Conservation (phyloP, 176 grass and related monocot species). For the Pharus latifolius region DNA sequence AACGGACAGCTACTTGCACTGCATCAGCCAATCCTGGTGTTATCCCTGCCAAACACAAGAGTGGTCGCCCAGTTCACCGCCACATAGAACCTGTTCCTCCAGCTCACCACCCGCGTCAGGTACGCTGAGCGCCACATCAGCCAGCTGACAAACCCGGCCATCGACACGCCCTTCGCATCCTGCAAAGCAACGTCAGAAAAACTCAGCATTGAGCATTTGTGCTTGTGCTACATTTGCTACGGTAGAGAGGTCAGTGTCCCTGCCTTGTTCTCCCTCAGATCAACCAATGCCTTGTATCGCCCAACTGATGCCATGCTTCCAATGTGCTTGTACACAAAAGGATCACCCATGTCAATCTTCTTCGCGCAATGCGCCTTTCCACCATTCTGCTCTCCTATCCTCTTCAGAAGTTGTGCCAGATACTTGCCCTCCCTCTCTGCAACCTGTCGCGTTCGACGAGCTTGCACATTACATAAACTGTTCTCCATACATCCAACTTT, state of each 20-base stretch:
- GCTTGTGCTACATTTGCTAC: too few relatives aligned
- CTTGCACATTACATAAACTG: neutral
- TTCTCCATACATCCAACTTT: too few relatives aligned
- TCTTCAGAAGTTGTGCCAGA: conserved; percentile 42
- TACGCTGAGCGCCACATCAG: conserved; percentile 82
- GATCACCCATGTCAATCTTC: conserved; percentile 45
- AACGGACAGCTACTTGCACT: neutral
- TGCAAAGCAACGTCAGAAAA: neutral
- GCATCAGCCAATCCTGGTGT: conserved; percentile 63
- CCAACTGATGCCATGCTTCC: conserved; percentile 96
- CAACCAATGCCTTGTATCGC: conserved; percentile 85
- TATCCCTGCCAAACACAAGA: conserved; percentile 67
- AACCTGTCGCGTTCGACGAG: conserved; percentile 4
- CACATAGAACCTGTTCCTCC: conserved; percentile 89
- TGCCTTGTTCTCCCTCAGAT: conserved; percentile 85
- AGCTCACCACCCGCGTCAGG: conserved; percentile 75
- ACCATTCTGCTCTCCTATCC: conserved; percentile 46
- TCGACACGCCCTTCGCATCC: conserved; percentile 51
- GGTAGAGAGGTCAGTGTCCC: too few relatives aligned
- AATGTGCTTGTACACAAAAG: conserved; percentile 88
- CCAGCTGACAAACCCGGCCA: conserved; percentile 70
- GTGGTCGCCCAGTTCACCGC: conserved; percentile 77
- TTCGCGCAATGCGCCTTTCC: conserved; percentile 50
- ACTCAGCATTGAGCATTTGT: neutral
- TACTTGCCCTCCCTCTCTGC: conserved; percentile 84